A percentile compares a stretch with the other conserved stretches of the same genome.
phyloP scores from a whole-genome alignment of 2,329 filamentous ascomycete species.

The Fusarium chaquense region DNA sequence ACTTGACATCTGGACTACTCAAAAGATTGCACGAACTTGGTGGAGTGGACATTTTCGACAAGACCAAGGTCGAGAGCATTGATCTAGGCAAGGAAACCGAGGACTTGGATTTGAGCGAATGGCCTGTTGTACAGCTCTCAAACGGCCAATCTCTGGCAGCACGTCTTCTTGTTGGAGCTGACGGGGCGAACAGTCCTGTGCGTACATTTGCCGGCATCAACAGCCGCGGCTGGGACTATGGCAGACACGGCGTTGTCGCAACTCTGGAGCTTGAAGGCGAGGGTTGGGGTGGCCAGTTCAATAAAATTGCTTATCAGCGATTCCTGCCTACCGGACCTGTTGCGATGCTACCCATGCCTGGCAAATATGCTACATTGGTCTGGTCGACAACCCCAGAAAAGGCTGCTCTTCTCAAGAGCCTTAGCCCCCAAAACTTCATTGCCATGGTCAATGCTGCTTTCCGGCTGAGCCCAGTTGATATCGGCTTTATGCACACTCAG shows the following conservation, averaged over 20 bases:
- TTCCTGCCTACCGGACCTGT: constrained; percentile 94
- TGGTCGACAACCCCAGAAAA: constrained; percentile 92
- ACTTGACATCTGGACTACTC: constrained; percentile 84
- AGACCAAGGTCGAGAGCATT: constrained; percentile 84
- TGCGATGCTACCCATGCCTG: constrained; percentile 89
- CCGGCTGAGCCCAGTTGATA: constrained; percentile 80
- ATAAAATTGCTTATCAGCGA: constrained; percentile 89
- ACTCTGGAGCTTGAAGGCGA: constrained; percentile 79
- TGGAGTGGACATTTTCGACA: constrained; percentile 77
- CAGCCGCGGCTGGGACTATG: constrained; percentile 93
- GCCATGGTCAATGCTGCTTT: constrained; percentile 96
- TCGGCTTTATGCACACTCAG: constrained; percentile 83
- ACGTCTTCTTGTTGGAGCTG: constrained; percentile 88
- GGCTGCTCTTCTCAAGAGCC: constrained; percentile 81
- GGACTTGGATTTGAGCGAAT: constrained; percentile 81
- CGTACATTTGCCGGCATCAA: constrained; percentile 88
- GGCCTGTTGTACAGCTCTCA: constrained; percentile 85
- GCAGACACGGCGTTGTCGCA: constrained; percentile 89
- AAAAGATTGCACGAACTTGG: constrained; percentile 77
- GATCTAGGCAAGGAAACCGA: constrained; percentile 76
- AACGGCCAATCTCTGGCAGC: constrained; percentile 78
- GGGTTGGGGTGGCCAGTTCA: constrained; percentile 65
- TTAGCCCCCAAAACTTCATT: constrained; percentile 78
- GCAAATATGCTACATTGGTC: constrained; percentile 84
- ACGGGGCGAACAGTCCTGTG: constrained; percentile 95